These are phyloP conservation scores for Panus rudis DNA, from an alignment of 768 basidiomycete genomes.

Conservation along the genomic window DNA sequence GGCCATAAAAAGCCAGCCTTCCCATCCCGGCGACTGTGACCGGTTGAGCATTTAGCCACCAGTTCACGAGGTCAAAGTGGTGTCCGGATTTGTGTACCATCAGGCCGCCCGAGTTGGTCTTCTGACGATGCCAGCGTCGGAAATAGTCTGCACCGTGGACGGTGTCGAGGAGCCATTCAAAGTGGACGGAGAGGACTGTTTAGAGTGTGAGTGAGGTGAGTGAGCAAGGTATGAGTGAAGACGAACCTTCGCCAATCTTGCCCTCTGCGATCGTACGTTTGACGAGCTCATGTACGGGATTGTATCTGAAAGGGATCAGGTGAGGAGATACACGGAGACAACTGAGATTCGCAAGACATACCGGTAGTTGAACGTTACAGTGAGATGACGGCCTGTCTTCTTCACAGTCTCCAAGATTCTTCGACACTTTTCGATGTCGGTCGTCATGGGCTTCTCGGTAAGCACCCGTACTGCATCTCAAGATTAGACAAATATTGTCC, in stretches of 20 bases:
- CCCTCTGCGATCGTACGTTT: constrained; percentile 39
- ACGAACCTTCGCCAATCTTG: constrained; percentile 36
- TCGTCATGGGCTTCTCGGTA: constrained; percentile 52
- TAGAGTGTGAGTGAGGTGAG: neutral
- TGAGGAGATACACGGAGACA: too few relatives aligned
- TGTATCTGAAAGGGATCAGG: constrained; percentile 26
- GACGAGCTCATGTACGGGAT: constrained; percentile 43
- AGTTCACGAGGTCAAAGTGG: constrained; percentile 48
- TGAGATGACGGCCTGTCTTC: constrained; percentile 33
- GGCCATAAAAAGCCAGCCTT: constrained; percentile 40
- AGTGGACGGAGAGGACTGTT: constrained; percentile 43
- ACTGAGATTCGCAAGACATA: constrained; percentile 9
- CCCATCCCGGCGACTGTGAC: constrained; percentile 41
- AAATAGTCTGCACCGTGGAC: constrained; percentile 47
- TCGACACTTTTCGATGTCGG: constrained; percentile 40
- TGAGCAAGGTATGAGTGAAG: neutral
- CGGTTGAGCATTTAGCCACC: constrained; percentile 44
- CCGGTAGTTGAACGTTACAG: constrained; percentile 39
- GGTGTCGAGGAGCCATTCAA: constrained; percentile 47
- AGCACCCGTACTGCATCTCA: constrained; percentile 33
- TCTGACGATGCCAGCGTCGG: constrained; percentile 43
- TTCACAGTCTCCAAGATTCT: constrained; percentile 38
- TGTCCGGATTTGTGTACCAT: constrained; percentile 41
- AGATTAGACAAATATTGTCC: neutral
- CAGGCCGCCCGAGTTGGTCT: constrained; percentile 35